Percentiles rank a stretch among this genome's conserved stretches.
Evolutionary conservation across 345 rosid species (phyloP).

Genomic region (Brassica carinata): DNA sequence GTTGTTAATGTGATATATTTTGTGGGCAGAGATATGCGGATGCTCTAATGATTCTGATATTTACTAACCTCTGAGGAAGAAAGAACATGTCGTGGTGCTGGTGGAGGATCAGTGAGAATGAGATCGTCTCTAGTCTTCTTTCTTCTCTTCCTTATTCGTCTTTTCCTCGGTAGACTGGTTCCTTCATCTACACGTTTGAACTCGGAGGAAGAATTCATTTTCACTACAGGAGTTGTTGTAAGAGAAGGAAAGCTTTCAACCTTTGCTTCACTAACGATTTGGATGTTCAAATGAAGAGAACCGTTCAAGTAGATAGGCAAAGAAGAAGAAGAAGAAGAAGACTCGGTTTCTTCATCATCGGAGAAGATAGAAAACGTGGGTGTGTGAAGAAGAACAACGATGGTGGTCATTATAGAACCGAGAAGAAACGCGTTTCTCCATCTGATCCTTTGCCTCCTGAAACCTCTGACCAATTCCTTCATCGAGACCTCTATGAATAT

Average conservation of each 20-base stretch:
- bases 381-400: constrained; percentile 56
- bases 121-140: constrained; percentile 36
- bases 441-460: constrained; percentile 47
- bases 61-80: constrained; percentile 49
- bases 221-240: constrained; percentile 33
- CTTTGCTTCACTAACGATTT: constrained; percentile 42
- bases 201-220: constrained; percentile 43
- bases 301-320: constrained; percentile 38
- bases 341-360: constrained; percentile 26
- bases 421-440: constrained; percentile 59
- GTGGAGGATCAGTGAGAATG: constrained; percentile 34
- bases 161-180: not conserved
- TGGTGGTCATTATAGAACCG: constrained; percentile 52
- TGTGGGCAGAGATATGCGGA: not conserved
- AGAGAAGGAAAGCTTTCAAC: constrained; percentile 39
- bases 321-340: constrained; percentile 25
- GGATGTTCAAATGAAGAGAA: constrained; percentile 46
- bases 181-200: constrained; percentile 14
- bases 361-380: constrained; percentile 40
- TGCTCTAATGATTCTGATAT: not conserved
- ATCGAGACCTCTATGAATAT: constrained; percentile 33
- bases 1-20: too few species aligned
- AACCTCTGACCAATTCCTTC: constrained; percentile 43
- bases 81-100: constrained; percentile 46
- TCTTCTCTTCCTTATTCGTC: constrained; percentile 39